phyloP scores from a whole-genome alignment of 768 basidiomycete genomes.

The Termitomyces sp. region DNA sequence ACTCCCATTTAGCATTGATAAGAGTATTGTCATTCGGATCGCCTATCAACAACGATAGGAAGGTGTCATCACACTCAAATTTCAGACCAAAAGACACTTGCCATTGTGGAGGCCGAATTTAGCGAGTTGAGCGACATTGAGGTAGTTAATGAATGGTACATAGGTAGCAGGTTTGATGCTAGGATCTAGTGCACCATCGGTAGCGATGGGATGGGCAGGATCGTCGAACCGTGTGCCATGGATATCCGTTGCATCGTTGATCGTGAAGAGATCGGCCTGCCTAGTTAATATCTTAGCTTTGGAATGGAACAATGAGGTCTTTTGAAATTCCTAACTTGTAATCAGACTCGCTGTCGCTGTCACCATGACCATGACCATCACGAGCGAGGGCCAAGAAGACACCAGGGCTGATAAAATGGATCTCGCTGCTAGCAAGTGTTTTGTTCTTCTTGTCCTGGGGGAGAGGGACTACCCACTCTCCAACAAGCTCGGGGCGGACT shows the following conservation, averaged over 20 bases:
- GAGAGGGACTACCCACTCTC: slow-evolving; percentile 59
- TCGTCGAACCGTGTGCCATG: slow-evolving; percentile 51
- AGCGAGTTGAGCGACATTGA: slow-evolving; percentile 50
- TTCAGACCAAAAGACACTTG: background rate
- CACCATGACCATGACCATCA: slow-evolving; percentile 59
- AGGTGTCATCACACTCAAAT: background rate
- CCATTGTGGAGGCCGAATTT: slow-evolving; percentile 65
- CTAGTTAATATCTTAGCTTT: slow-evolving; percentile 26
- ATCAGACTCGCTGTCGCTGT: slow-evolving; percentile 38
- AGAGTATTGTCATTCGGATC: slow-evolving; percentile 45
- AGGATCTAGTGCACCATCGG: slow-evolving; percentile 41
- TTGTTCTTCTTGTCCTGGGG: slow-evolving; percentile 49
- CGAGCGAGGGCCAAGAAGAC: slow-evolving; percentile 57
- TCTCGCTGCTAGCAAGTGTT: slow-evolving; percentile 50
- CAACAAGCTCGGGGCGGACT: slow-evolving; percentile 35
- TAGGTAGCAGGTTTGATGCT: slow-evolving; percentile 51
- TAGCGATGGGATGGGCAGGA: slow-evolving; percentile 47
- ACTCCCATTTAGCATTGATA: slow-evolving; percentile 67
- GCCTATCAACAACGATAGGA: slow-evolving; percentile 24
- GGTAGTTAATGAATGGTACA: slow-evolving; percentile 50
- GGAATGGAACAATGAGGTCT: background rate
- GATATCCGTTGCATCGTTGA: slow-evolving; percentile 57
- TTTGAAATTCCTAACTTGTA: slow-evolving; percentile 46
- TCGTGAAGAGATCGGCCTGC: slow-evolving; percentile 58
- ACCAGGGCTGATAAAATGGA: slow-evolving; percentile 47